A percentile compares a stretch with the other conserved stretches of the same genome.
Conservation (phyloP, 768 basidiomycete genomes). For the Trametes punicea region DNA sequence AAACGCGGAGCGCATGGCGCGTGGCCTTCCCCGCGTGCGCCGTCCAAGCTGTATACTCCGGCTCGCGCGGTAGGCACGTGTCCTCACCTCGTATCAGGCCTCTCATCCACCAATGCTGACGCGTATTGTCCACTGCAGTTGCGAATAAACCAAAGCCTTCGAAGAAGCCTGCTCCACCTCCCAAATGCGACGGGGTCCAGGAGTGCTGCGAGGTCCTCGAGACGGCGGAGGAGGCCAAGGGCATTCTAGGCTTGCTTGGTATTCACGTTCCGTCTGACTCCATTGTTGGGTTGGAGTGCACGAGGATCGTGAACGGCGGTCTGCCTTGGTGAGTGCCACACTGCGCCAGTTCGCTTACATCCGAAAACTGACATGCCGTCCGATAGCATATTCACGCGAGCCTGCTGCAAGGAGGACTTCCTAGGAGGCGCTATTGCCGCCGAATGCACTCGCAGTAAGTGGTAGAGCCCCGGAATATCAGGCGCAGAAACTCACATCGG, state of each 20-base stretch:
- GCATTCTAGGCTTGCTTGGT: not conserved
- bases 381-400: not conserved
- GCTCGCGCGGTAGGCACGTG: not conserved
- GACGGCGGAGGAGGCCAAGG: not conserved
- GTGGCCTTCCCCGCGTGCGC: conserved; percentile 18
- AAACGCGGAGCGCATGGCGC: conserved; percentile 19
- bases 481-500: too few species aligned
- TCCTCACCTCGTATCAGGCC: too few species aligned
- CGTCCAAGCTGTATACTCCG: conserved; percentile 10
- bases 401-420: not conserved
- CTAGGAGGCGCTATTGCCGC: not conserved
- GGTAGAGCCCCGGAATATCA: not conserved
- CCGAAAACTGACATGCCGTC: not conserved
- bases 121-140: not conserved
- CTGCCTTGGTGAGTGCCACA: not conserved
- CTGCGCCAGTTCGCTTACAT: too few species aligned
- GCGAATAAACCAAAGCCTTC: not conserved
- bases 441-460: not conserved
- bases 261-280: not conserved
- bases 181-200: not conserved
- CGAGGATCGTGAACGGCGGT: not conserved
- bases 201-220: not conserved
- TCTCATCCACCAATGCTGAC: not conserved
- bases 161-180: not conserved
- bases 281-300: not conserved